A percentile compares a stretch with the other conserved stretches of the same genome.
These are phyloP conservation scores for Gossypium australe DNA, from an alignment of 345 rosid genomes.

Conservation along the genomic window DNA sequence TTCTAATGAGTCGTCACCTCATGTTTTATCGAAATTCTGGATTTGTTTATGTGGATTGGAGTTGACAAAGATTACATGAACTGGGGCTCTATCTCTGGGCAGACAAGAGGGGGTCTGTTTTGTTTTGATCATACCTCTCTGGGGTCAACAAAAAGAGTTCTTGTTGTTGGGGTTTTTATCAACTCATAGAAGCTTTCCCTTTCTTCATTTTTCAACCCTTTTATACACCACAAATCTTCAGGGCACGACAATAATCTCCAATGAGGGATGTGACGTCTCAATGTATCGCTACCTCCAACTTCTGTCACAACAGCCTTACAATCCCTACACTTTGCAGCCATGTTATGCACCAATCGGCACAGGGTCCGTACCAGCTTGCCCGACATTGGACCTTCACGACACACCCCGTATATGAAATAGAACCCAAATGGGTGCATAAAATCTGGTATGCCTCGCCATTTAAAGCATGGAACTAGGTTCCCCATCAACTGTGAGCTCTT, in stretches of 20 bases:
- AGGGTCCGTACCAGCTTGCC: slow-evolving; percentile 47
- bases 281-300: slow-evolving; percentile 42
- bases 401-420: slow-evolving; percentile 66
- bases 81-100: slow-evolving; percentile 10
- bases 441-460: slow-evolving; percentile 49
- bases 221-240: slow-evolving; percentile 81
- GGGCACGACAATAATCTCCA: slow-evolving; percentile 74
- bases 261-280: slow-evolving; percentile 51
- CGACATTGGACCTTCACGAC: slow-evolving; percentile 50
- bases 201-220: slow-evolving; percentile 42
- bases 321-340: slow-evolving; percentile 46
- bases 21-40: no score
- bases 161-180: slow-evolving; percentile 26
- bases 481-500: slow-evolving; percentile 40
- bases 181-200: slow-evolving; percentile 21
- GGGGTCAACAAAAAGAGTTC: slow-evolving; percentile 79
- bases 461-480: slow-evolving; percentile 43
- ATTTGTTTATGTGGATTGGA: slow-evolving; percentile 7
- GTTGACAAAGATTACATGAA: slow-evolving; percentile 20
- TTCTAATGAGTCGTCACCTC: no score
- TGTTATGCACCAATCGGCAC: slow-evolving; percentile 53
- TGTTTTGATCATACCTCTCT: slow-evolving; percentile 53
- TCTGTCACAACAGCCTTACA: slow-evolving; percentile 64
- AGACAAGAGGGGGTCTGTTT: slow-evolving; percentile 2
- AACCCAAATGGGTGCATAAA: slow-evolving; percentile 64